Base-by-base conservation (phyloP, 2,329 filamentous ascomycete species). In the Lachnellula subtilissima region DNA sequence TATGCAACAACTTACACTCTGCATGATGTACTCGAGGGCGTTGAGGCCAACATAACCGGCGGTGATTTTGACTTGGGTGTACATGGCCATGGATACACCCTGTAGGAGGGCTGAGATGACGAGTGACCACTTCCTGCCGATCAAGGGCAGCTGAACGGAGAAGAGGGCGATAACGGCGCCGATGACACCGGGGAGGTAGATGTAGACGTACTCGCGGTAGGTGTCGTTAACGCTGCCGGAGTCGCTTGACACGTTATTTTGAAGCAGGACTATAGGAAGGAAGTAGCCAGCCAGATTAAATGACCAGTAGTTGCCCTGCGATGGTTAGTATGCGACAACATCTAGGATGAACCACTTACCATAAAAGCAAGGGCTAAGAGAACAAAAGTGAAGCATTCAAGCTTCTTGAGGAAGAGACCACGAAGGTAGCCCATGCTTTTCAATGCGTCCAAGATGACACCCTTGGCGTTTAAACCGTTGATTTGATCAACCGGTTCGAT, bases 351-450 rank as follows among this genome's bases (percentile, higher is more conserved):
- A 28, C 7, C 7, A 28, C 25, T 28, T 28, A 28, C 25, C 25
- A 28, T 28, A 7, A 28, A 28, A 7, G 25, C 25, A 28, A 28
- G 25, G 1, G 25, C 25, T 8, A 28, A 7, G 25, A 28, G 78
- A 28, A 77, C 76, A 58, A 80, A 65, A 39, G 79, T 79, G 35
- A 79, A 61, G 76, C 77, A 80, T 28, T 77, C 71, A 14, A 80
- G 67, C 3, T 77, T 67, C 0, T 76, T 79, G 28, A 80, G 25
- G 25, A 28, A 28, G 25, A 28, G 25, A 28, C 25, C 25, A 28
- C 25, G 25, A 5, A 28, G 7, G 25, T 28, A 7, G 7, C 25
- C 25, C 5, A 28, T 7, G 25, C 25, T 28, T 7, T 8, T 7
- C 5, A 28, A 8, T 28, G 25, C 25, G 25, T 2, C 25, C 25